Evolutionary conservation across 2,329 filamentous ascomycete genomes (phyloP).

Genomic region (Cordyceps cicadae): DNA sequence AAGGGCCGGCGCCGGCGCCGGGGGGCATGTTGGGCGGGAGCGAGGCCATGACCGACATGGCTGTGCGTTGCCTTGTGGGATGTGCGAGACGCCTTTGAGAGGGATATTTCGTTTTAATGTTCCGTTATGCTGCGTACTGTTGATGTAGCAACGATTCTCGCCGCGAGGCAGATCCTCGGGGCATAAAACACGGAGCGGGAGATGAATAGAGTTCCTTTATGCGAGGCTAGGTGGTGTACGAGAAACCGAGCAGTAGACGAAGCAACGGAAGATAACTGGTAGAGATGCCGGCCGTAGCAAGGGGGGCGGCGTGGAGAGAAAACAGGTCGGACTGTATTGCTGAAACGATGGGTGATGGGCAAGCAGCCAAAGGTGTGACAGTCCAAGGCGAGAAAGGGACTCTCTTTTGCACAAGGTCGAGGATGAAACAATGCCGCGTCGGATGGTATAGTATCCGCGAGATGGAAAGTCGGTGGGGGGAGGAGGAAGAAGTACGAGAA

Average conservation of each 20-base stretch:
- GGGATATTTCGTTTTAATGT: no score
- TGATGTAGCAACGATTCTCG: neutral
- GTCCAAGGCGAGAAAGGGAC: neutral
- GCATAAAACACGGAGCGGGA: neutral
- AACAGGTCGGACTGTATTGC: neutral
- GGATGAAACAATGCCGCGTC: neutral
- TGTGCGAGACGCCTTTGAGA: neutral
- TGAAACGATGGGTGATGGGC: neutral
- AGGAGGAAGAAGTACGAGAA: neutral
- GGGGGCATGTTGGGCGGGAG: slow-evolving; percentile 16
- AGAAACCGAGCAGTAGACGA: neutral
- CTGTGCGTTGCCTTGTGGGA: neutral
- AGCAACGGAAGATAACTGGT: neutral
- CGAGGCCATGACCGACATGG: slow-evolving; percentile 27
- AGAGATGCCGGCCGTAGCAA: neutral
- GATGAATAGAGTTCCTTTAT: neutral
- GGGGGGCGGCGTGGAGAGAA: neutral
- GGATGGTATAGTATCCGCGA: neutral
- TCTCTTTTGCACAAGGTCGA: neutral
- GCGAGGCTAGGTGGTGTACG: neutral
- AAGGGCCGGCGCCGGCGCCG: slow-evolving; percentile 18
- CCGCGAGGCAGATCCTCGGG: neutral
- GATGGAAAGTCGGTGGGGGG: neutral
- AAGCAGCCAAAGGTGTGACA: neutral
- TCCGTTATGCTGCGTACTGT: neutral